Evolutionary conservation across 768 basidiomycete genomes (phyloP), one percentile per base, ranked within the genome.

Genomic region (Amyloporia xantha): DNA sequence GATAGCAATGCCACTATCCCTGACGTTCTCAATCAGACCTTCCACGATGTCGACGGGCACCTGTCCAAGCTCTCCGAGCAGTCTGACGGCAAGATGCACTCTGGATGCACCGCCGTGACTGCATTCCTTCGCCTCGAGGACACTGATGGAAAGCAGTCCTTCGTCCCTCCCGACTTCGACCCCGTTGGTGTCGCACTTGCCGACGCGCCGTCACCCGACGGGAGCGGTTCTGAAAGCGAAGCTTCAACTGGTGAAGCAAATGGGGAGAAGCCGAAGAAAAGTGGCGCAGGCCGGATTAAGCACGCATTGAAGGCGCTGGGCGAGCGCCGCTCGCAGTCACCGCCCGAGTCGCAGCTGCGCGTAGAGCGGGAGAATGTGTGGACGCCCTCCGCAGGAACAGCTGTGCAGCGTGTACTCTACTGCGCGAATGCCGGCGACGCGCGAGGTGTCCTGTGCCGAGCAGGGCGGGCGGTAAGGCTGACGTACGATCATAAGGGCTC

Each of bases 401-500:
- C 45, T 20, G 63, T 82, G 19, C 77, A 82, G 50, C 82, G 90
- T 24, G 88, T 96, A 39, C 70, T 99, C 30, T 99, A 98, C 65
- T 86, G 84, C 46, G 96, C 96, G 36, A 99, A 99, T 62, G 96
- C 91, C 1, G 96, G 96, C 7, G 96, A 99, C 62, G 96, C 96
- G 5, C 72, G 96, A 20, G 94, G 87, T 4, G 96, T 99, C 10
- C 76, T 99, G 15, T 94, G 89, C 62, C 84, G 96, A 39, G 80
- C 76, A 11, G 96, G 96, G 24, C 86, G 81, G 57, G 96, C 92
- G 4, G 83, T 98, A 3, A 78, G 96, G 39, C 69, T 99, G 61
- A 97, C 96, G 17, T 98, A 99, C 63, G 96, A 99, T 63, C 96
- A 99, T 74, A 99, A 99, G 66, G 96, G 96, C 25, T 85, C 87